These are phyloP conservation scores for Eucalyptus marginata DNA, from an alignment of 345 rosid genomes.

Conservation along the genomic window DNA sequence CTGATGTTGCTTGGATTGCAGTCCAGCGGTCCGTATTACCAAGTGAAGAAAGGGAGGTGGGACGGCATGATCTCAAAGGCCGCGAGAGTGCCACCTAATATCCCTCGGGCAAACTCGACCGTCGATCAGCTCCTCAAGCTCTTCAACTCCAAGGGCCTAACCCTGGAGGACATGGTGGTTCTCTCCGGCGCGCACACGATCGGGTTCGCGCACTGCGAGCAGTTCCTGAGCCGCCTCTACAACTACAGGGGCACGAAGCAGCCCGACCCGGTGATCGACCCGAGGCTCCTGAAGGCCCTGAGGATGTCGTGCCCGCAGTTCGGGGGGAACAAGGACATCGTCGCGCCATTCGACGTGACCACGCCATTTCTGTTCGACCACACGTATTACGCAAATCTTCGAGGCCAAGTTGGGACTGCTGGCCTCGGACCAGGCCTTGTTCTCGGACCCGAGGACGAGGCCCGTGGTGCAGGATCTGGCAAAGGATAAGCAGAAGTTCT, in stretches of 20 bases:
- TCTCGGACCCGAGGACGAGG: conserved; percentile 49
- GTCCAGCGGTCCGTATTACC: conserved; percentile 82
- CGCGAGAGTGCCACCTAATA: conserved; percentile 27
- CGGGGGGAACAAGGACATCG: conserved; percentile 36
- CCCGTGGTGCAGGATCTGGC: conserved; percentile 38
- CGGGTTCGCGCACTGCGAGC: conserved; percentile 70
- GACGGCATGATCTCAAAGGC: conserved; percentile 68
- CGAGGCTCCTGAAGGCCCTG: conserved; percentile 54
- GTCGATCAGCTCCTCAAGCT: conserved; percentile 50
- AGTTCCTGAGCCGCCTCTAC: conserved; percentile 51
- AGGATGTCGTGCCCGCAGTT: conserved; percentile 53
- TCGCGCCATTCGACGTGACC: conserved; percentile 59
- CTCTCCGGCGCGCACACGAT: conserved; percentile 85
- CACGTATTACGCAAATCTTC: conserved; percentile 49
- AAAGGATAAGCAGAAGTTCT: conserved; percentile 39
- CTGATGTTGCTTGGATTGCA: neutral
- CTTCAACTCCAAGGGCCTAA: conserved; percentile 63
- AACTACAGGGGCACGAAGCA: conserved; percentile 34
- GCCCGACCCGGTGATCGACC: conserved; percentile 55
- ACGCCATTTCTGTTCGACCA: conserved; percentile 73
- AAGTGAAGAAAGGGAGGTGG: conserved; percentile 77
- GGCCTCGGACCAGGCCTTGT: conserved; percentile 52
- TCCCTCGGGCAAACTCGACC: conserved; percentile 63
- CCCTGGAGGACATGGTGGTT: conserved; percentile 49
- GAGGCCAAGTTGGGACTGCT: conserved; percentile 49